Evolutionary conservation across 352 stramenopile species (phyloP).

Genomic region (Globisporangium polare): DNA sequence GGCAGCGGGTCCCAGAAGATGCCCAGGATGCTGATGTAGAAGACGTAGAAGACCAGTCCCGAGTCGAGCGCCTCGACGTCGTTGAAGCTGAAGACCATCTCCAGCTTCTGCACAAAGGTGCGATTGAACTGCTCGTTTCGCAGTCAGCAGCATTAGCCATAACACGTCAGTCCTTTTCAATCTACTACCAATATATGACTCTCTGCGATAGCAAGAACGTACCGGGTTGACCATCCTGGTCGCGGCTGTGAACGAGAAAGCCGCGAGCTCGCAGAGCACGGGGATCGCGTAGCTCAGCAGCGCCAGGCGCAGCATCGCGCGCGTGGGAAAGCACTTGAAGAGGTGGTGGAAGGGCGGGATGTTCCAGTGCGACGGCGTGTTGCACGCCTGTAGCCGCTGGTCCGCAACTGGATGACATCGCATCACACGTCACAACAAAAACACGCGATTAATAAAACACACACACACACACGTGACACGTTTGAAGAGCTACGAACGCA

Average conservation of each 20-base stretch:
- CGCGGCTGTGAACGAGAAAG: constrained; percentile 82
- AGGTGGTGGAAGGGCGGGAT: constrained; percentile 77
- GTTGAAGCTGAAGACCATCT: constrained; percentile 88
- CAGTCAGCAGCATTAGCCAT: not conserved
- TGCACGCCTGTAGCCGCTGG: constrained; percentile 64
- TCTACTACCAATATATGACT: too few relatives aligned
- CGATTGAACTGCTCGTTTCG: constrained; percentile 68
- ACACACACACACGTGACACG: too few relatives aligned
- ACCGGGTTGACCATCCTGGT: constrained; percentile 88
- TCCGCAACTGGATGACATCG: constrained; percentile 44
- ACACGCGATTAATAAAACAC: not conserved
- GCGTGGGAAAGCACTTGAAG: constrained; percentile 79
- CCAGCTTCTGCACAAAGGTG: constrained; percentile 75
- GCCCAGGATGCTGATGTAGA: constrained; percentile 76
- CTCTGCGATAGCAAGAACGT: too few relatives aligned
- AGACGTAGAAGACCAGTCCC: constrained; percentile 85
- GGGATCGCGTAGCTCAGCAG: constrained; percentile 82
- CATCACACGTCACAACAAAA: constrained; percentile 13
- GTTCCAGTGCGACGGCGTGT: constrained; percentile 81
- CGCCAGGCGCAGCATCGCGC: constrained; percentile 69
- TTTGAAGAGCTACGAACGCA: constrained; percentile 9
- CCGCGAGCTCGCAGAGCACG: constrained; percentile 75
- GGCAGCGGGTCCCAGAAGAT: constrained; percentile 86
- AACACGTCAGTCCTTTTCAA: not conserved
- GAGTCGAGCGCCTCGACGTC: constrained; percentile 83